Evolutionary conservation across 225 moss, liverwort and hornwort species (phyloP).

Genomic region (Physcomitrellopsis africana): DNA sequence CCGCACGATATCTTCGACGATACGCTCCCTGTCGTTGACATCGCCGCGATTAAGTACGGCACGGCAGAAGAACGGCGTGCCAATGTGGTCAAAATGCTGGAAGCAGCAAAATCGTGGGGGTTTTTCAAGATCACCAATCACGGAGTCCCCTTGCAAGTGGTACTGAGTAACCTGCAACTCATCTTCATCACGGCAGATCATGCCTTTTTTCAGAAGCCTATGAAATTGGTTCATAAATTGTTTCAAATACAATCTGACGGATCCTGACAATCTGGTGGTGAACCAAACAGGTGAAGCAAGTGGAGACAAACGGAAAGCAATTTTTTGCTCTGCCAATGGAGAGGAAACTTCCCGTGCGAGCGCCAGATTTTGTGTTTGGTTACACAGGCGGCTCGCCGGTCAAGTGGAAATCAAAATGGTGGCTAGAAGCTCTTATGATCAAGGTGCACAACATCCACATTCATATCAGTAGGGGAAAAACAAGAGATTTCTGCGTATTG

Average conservation of each 20-base stretch:
- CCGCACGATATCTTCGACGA: slow-evolving; percentile 47
- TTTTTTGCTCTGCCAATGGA: slow-evolving; percentile 64
- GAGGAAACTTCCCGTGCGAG: slow-evolving; percentile 40
- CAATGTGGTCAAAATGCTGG: slow-evolving; percentile 45
- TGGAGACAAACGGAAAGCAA: slow-evolving; percentile 47
- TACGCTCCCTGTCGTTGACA: slow-evolving; percentile 44
- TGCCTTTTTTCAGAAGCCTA: no score
- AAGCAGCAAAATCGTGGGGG: slow-evolving; percentile 60
- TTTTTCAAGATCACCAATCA: slow-evolving; percentile 63
- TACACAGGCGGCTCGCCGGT: slow-evolving; percentile 54
- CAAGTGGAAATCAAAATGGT: slow-evolving; percentile 58
- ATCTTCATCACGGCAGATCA: no score
- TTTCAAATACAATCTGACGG: no score
- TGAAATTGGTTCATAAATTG: no score
- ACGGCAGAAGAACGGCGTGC: not conserved
- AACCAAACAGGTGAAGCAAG: slow-evolving; percentile 41
- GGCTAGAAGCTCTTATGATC: slow-evolving; percentile 57
- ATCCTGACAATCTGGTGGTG: not conserved
- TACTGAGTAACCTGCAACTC: not conserved
- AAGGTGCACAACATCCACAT: slow-evolving; percentile 27
- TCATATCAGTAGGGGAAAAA: no score
- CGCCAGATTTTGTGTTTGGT: slow-evolving; percentile 51
- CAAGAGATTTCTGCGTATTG: no score
- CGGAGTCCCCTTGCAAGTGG: slow-evolving; percentile 43
- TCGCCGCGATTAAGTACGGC: slow-evolving; percentile 31